Evolutionary conservation across 441 rosid species (phyloP).

Genomic region (Brassica balearica): DNA sequence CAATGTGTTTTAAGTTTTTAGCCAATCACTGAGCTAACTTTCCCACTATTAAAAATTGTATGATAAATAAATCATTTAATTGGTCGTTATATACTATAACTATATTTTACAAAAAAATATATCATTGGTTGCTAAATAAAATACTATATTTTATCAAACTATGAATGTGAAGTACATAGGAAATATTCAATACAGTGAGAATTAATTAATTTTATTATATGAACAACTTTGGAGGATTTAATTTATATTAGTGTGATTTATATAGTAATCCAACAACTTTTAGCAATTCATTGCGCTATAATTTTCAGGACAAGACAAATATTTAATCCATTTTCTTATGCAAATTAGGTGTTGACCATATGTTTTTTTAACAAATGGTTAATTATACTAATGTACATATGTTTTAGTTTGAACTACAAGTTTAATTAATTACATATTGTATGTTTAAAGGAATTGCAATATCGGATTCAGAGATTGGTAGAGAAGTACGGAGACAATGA

Average conservation of each 20-base stretch:
- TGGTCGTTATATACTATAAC: constrained; percentile 16
- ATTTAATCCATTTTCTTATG: neutral
- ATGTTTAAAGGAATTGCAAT: constrained; percentile 53
- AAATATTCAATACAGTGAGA: neutral
- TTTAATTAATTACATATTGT: neutral
- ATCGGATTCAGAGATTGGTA: constrained; percentile 57
- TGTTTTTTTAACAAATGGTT: too few species aligned
- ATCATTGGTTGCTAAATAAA: constrained; percentile 7
- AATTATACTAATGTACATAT: too few species aligned
- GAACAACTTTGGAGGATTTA: neutral
- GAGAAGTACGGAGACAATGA: constrained; percentile 53
- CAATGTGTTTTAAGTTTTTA: neutral
- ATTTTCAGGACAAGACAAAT: neutral
- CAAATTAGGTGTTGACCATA: too few species aligned
- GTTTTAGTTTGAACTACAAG: too few species aligned
- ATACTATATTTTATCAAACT: neutral
- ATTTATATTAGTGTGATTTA: neutral
- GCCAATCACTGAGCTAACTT: neutral
- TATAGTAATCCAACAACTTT: neutral
- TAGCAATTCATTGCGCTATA: neutral
- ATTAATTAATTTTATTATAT: neutral
- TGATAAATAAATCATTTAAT: neutral
- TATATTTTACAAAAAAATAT: neutral
- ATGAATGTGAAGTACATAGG: neutral
- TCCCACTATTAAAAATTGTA: neutral